Evolutionary conservation across 345 rosid genomes (phyloP).

Genomic region (Carallia brachiata): DNA sequence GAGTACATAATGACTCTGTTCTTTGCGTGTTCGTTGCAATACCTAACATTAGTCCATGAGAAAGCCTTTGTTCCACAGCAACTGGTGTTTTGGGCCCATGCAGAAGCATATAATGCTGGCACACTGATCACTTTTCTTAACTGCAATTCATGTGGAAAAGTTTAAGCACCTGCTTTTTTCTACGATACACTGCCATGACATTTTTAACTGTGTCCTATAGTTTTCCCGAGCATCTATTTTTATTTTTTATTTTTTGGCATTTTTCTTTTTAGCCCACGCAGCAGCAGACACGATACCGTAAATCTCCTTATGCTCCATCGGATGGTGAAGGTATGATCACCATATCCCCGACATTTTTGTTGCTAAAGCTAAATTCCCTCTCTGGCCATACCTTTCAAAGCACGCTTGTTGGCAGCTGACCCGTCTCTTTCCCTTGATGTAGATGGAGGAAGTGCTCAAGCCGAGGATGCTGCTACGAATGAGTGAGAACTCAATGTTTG

Average conservation of each 20-base stretch:
- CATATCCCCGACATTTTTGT: neutral
- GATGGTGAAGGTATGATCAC: slow-evolving; percentile 76
- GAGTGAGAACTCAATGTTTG: slow-evolving; percentile 10
- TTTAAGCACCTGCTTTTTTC: neutral
- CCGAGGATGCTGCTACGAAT: slow-evolving; percentile 40
- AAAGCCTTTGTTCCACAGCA: too few species aligned
- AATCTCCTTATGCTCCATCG: slow-evolving; percentile 86
- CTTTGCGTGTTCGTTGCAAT: too few species aligned
- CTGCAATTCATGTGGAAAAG: too few species aligned
- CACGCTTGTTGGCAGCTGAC: neutral
- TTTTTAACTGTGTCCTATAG: neutral
- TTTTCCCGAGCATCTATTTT: neutral
- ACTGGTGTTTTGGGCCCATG: too few species aligned
- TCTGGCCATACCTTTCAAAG: neutral
- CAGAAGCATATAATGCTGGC: too few species aligned
- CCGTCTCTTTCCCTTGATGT: slow-evolving; percentile 14
- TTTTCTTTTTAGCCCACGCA: slow-evolving; percentile 70
- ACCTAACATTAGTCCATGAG: too few species aligned
- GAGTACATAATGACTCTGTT: too few species aligned
- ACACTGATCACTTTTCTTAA: too few species aligned
- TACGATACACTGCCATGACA: neutral
- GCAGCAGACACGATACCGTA: slow-evolving; percentile 94
- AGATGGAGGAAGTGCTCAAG: slow-evolving; percentile 64
- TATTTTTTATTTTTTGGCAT: neutral
- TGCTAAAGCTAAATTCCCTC: neutral